Evolutionary conservation across 2,329 filamentous ascomycete species (phyloP), one percentile per base, ranked within the genome.

Genomic region (Aspergillus transmontanensis): DNA sequence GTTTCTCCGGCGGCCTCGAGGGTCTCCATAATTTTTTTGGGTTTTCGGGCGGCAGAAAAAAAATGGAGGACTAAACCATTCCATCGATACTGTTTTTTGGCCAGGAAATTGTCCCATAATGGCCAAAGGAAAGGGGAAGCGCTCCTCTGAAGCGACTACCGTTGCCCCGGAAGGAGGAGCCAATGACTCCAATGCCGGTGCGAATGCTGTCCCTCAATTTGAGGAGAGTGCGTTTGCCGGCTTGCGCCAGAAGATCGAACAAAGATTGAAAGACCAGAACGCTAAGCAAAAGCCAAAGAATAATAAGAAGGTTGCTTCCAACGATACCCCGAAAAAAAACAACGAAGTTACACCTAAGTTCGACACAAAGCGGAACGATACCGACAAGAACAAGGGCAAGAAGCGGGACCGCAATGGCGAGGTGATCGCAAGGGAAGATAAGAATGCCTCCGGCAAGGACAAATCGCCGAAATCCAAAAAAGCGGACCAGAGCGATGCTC

Each of bases 361-460:
- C 14, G 61, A 64, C 46, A 36, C 61, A 34, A 71, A 74, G 48
- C 64, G 69, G 34, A 60, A 64, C 36, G 67, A 70, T 34, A 65
- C 62, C 54, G 65, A 71, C 32, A 70, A 76, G 56, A 68, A 64
- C 55, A 67, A 76, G 54, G 79, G 79, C 61, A 81, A 80, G 69
- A 83, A 83, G 67, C 75, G 81, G 59, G 82, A 81, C 70, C 77
- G 78, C 66, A 81, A 78, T 67, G 81, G 80, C 21, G 77, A 80
- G 51, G 73, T 81, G 61, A 82, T 82, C 61, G 70, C 74, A 39
- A 71, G 72, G 28, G 73, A 76, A 32, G 71, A 75, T 23, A 75
- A 75, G 63, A 72, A 74, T 39, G 59, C 60, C 43, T 28, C 57
- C 30, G 66, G 58, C 51, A 72, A 71, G 48, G 46, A 64, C 19